Evolutionary conservation across 2,329 filamentous ascomycete species (phyloP).

Genomic region (Salinomyces thailandicus): DNA sequence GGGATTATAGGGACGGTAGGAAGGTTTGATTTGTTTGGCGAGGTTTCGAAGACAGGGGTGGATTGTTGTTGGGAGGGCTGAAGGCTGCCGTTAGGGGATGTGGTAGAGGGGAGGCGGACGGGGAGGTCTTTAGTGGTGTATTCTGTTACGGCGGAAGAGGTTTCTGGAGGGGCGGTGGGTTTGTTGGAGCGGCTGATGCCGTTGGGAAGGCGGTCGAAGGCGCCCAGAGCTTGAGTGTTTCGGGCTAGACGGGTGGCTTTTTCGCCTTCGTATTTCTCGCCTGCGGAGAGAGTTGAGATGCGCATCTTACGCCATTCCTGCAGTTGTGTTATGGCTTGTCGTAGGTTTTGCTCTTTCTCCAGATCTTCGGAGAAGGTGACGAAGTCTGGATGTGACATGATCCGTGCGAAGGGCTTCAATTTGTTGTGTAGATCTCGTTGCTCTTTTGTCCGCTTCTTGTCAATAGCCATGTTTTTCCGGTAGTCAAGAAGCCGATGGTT

Average conservation of each 20-base stretch:
- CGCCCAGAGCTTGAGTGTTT: constrained; percentile 23
- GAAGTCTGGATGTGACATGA: constrained; percentile 93
- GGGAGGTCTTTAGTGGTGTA: constrained; percentile 25
- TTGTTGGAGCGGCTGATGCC: constrained; percentile 17
- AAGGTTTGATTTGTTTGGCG: constrained; percentile 10
- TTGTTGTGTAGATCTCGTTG: constrained; percentile 86
- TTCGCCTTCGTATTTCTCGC: constrained; percentile 86
- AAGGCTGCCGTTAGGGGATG: constrained; percentile 22
- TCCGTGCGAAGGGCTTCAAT: constrained; percentile 87
- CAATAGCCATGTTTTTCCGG: constrained; percentile 73
- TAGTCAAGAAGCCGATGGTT: constrained; percentile 92
- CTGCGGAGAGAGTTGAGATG: constrained; percentile 73
- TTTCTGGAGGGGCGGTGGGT: constrained; percentile 16
- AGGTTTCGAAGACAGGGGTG: constrained; percentile 20
- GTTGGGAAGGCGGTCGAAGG: constrained; percentile 23
- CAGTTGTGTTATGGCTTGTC: constrained; percentile 78
- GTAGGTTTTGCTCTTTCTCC: constrained; percentile 80
- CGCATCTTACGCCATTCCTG: constrained; percentile 86
- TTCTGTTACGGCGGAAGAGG: constrained; percentile 20
- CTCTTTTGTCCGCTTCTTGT: constrained; percentile 94
- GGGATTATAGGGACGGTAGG: constrained; percentile 23
- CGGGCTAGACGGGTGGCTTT: constrained; percentile 65
- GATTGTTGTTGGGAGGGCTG: constrained; percentile 21
- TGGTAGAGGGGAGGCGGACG: constrained; percentile 23
- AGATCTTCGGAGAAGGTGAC: constrained; percentile 75